A percentile compares a stretch with the other conserved stretches of the same genome.
Conservation (phyloP, 2,329 filamentous ascomycete genomes). For the Diaporthe citrichinensis region DNA sequence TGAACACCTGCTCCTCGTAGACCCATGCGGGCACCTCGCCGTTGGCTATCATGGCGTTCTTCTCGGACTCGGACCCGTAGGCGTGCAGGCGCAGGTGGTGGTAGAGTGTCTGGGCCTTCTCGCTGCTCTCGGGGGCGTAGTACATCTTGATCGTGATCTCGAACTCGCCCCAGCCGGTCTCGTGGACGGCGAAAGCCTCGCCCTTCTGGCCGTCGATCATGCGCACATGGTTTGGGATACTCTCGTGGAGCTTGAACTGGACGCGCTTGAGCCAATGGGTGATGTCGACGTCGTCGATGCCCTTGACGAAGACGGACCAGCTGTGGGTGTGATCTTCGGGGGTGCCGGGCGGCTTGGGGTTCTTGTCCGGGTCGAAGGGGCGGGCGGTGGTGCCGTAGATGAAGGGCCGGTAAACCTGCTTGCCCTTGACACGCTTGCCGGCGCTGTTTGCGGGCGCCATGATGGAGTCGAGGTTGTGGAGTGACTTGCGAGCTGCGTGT, state of each 20-base stretch:
- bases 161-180: slow-evolving; percentile 99
- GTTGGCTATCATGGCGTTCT: slow-evolving; percentile 69
- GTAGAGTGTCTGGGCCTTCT: slow-evolving; percentile 97
- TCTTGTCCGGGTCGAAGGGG: slow-evolving; percentile 82
- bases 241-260: slow-evolving; percentile 98
- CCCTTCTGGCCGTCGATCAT: slow-evolving; percentile 81
- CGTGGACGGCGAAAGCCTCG: slow-evolving; percentile 85
- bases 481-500: slow-evolving; percentile 35
- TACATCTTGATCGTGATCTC: slow-evolving; percentile 96
- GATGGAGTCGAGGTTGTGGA: slow-evolving; percentile 39
- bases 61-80: slow-evolving; percentile 86
- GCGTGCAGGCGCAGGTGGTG: slow-evolving; percentile 93
- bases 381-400: slow-evolving; percentile 85
- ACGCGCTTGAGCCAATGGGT: slow-evolving; percentile 97
- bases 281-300: slow-evolving; percentile 89
- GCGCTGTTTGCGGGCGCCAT: slow-evolving; percentile 73
- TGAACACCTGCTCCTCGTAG: slow-evolving; percentile 96
- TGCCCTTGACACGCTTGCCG: slow-evolving; percentile 76
- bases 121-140: slow-evolving; percentile 87
- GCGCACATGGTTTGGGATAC: slow-evolving; percentile 90
- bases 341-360: slow-evolving; percentile 81
- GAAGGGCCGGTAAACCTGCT: slow-evolving; percentile 75
- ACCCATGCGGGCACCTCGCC: slow-evolving; percentile 82
- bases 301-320: slow-evolving; percentile 95
- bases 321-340: slow-evolving; percentile 95